These are phyloP conservation scores for Phytophthora podocarpi DNA, from an alignment of 352 stramenopile genomes.

Conservation along the genomic window DNA sequence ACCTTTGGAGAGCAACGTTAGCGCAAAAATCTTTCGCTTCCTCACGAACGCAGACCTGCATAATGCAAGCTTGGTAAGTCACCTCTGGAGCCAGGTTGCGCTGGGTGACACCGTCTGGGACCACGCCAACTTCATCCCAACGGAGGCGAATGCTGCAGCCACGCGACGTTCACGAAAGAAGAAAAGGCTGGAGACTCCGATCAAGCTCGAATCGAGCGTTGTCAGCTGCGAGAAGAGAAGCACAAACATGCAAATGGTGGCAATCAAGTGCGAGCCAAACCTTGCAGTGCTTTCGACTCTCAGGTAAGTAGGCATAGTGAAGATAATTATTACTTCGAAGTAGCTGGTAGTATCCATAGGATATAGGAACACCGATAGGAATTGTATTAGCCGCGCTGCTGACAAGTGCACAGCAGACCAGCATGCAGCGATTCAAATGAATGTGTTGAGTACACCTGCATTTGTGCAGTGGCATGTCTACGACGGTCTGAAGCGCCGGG, in stretches of 20 bases:
- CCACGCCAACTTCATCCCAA: slow-evolving; percentile 66
- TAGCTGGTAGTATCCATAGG: too few relatives aligned
- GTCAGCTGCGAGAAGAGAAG: background rate
- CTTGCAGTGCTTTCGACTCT: slow-evolving; percentile 30
- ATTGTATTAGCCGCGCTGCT: slow-evolving; percentile 29
- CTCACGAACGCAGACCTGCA: slow-evolving; percentile 81
- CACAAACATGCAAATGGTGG: background rate
- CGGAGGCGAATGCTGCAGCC: slow-evolving; percentile 10
- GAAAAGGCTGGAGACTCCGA: slow-evolving; percentile 2
- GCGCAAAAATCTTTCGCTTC: slow-evolving; percentile 67
- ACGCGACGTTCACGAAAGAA: slow-evolving; percentile 16
- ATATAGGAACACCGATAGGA: slow-evolving; percentile 27
- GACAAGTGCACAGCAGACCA: slow-evolving; percentile 5
- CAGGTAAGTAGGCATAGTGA: slow-evolving; percentile 32
- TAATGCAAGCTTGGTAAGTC: slow-evolving; percentile 86
- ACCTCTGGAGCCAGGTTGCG: slow-evolving; percentile 81
- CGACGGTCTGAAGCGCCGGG: background rate
- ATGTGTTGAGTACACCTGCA: slow-evolving; percentile 6
- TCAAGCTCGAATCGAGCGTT: slow-evolving; percentile 2
- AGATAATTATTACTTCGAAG: slow-evolving; percentile 36
- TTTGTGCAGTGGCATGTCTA: background rate
- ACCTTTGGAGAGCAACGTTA: slow-evolving; percentile 67
- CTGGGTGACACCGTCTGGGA: slow-evolving; percentile 80
- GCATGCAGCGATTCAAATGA: slow-evolving; percentile 8
- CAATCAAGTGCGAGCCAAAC: slow-evolving; percentile 23